phyloP scores from a whole-genome alignment of 2,329 filamentous ascomycete species.

The Akanthomyces dipterigenus region DNA sequence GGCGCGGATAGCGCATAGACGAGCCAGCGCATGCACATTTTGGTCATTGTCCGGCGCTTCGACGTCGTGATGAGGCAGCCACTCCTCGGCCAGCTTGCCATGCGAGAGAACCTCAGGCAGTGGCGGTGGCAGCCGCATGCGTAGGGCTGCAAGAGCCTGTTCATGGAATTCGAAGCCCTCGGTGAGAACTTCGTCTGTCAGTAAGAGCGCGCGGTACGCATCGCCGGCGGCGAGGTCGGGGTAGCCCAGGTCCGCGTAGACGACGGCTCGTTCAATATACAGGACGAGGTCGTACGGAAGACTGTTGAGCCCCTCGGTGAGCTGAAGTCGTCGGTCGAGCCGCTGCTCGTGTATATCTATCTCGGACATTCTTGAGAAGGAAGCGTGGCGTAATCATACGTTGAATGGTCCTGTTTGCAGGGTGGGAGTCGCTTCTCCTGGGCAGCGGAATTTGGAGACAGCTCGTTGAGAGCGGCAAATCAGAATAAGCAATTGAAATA shows the following conservation, averaged over 20 bases:
- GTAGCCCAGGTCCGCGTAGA: constrained; percentile 71
- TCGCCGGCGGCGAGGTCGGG: constrained; percentile 86
- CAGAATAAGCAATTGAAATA: background rate
- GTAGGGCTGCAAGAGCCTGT: constrained; percentile 48
- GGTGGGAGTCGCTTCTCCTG: no score
- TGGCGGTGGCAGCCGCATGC: constrained; percentile 25
- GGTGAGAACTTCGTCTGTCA: constrained; percentile 73
- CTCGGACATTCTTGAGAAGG: constrained; percentile 2
- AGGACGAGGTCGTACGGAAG: constrained; percentile 56
- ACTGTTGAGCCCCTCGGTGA: constrained; percentile 48
- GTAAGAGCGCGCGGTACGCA: constrained; percentile 81
- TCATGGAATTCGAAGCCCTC: constrained; percentile 81
- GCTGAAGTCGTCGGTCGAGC: constrained; percentile 46
- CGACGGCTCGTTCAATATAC: constrained; percentile 61
- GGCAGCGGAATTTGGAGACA: background rate
- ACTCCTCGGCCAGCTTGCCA: constrained; percentile 33
- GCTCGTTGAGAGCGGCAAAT: no score
- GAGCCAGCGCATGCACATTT: constrained; percentile 35
- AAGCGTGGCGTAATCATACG: background rate
- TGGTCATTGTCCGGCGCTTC: constrained; percentile 28
- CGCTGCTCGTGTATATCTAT: constrained; percentile 31
- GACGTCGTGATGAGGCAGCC: constrained; percentile 26
- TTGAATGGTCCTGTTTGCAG: background rate
- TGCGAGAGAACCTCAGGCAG: constrained; percentile 40
- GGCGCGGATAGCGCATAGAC: constrained; percentile 46